phyloP scores from a whole-genome alignment of 345 rosid species.

The Eucalyptus marginata region DNA sequence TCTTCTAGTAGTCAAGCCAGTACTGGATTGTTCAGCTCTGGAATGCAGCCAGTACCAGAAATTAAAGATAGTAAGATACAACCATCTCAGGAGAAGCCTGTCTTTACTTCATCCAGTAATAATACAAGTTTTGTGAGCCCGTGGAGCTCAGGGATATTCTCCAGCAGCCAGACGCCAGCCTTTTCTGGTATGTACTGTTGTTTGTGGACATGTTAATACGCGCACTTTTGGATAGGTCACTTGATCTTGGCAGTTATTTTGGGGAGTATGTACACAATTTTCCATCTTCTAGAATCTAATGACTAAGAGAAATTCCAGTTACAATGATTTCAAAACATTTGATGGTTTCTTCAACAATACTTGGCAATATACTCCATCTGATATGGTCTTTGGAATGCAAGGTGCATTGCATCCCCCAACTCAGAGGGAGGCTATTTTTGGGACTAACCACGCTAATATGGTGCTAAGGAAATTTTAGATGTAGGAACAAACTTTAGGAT shows the following conservation, averaged over 20 bases:
- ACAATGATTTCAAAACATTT: not conserved
- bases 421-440: not conserved
- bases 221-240: not conserved
- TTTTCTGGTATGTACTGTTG: constrained; percentile 24
- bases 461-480: not conserved
- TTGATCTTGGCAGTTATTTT: not conserved
- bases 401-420: not conserved
- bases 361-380: not conserved
- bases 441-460: not conserved
- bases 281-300: not conserved
- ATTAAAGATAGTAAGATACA: not conserved
- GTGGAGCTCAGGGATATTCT: constrained; percentile 16
- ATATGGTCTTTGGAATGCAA: not conserved
- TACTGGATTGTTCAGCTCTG: not conserved
- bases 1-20: constrained; percentile 8
- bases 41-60: not conserved
- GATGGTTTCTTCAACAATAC: not conserved
- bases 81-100: not conserved
- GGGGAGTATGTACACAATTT: not conserved
- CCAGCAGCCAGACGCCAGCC: constrained; percentile 19
- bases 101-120: not conserved
- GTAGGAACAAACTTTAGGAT: not conserved
- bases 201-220: not conserved
- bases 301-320: not conserved
- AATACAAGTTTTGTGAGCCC: constrained; percentile 6